Conservation (phyloP, 2,329 filamentous ascomycete genomes). For the Dactylellina drechsleri region DNA sequence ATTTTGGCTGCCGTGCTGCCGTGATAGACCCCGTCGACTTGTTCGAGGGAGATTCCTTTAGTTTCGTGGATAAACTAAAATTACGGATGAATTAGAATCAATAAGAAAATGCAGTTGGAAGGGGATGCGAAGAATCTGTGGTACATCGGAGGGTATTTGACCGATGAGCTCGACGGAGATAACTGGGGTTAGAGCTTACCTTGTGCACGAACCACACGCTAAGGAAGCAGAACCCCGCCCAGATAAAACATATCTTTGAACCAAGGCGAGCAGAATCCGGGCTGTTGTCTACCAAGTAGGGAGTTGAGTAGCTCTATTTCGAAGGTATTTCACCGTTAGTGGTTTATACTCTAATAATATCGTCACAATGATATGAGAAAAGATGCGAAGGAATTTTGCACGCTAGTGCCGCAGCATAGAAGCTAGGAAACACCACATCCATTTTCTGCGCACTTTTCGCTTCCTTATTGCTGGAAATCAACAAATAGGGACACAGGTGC, state of each 20-base stretch:
- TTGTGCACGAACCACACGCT: conserved; percentile 76
- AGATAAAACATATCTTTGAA: conserved; percentile 80
- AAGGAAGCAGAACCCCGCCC: conserved; percentile 78
- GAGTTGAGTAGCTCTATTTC: conserved; percentile 74
- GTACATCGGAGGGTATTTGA: conserved; percentile 36
- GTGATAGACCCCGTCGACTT: conserved; percentile 69
- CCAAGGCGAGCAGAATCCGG: conserved; percentile 76
- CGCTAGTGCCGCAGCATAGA: background rate
- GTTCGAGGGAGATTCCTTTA: conserved; percentile 80
- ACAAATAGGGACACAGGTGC: conserved; percentile 12
- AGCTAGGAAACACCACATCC: background rate
- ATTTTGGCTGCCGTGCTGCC: conserved; percentile 54
- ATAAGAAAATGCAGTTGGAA: background rate
- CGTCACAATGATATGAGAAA: too few relatives aligned
- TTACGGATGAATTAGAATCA: background rate
- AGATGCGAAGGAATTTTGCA: too few relatives aligned
- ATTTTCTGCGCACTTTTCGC: conserved; percentile 14
- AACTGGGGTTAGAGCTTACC: conserved; percentile 26
- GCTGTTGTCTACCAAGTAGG: conserved; percentile 78
- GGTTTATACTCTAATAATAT: background rate
- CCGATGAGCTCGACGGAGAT: conserved; percentile 38
- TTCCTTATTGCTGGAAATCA: conserved; percentile 43
- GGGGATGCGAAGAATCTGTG: background rate
- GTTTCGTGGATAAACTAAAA: conserved; percentile 70
- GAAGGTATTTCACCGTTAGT: conserved; percentile 17